Conservation (phyloP, 2,329 filamentous ascomycete genomes). For the Cyphellophora attinorum region DNA sequence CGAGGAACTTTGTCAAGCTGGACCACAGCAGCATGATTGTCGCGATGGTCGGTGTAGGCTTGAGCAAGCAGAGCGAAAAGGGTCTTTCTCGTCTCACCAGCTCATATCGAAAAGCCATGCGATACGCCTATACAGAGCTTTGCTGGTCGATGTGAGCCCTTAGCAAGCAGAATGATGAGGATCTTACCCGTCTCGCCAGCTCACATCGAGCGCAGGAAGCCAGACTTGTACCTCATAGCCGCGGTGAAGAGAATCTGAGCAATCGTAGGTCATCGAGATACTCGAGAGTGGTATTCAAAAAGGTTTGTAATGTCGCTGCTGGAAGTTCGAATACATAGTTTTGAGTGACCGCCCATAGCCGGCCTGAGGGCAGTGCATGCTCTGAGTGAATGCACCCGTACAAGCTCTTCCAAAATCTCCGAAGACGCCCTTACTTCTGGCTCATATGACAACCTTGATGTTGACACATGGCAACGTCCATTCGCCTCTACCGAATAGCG, state of each 20-base stretch:
- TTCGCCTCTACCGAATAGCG: constrained; percentile 69
- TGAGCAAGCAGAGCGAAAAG: constrained; percentile 46
- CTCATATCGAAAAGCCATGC: too few species aligned
- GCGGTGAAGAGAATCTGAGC: too few species aligned
- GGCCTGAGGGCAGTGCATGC: too few species aligned
- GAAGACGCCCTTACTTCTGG: neutral
- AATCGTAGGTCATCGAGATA: too few species aligned
- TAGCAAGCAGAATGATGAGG: constrained; percentile 44
- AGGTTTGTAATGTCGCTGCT: too few species aligned
- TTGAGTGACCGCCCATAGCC: too few species aligned
- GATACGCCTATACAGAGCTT: too few species aligned
- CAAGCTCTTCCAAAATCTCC: too few species aligned
- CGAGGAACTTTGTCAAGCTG: constrained; percentile 40
- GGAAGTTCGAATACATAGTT: too few species aligned
- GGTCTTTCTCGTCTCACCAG: constrained; percentile 38
- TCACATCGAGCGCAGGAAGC: constrained; percentile 41
- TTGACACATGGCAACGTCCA: constrained; percentile 90
- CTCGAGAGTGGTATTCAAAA: too few species aligned
- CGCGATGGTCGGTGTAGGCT: constrained; percentile 46
- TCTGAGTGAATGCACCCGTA: too few species aligned
- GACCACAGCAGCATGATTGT: constrained; percentile 38
- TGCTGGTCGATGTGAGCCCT: constrained; percentile 46
- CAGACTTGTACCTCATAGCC: constrained; percentile 45
- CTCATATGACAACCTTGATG: constrained; percentile 43
- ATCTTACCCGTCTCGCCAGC: constrained; percentile 39